Evolutionary conservation across 768 basidiomycete species (phyloP).

Genomic region (Piloderma croceum): DNA sequence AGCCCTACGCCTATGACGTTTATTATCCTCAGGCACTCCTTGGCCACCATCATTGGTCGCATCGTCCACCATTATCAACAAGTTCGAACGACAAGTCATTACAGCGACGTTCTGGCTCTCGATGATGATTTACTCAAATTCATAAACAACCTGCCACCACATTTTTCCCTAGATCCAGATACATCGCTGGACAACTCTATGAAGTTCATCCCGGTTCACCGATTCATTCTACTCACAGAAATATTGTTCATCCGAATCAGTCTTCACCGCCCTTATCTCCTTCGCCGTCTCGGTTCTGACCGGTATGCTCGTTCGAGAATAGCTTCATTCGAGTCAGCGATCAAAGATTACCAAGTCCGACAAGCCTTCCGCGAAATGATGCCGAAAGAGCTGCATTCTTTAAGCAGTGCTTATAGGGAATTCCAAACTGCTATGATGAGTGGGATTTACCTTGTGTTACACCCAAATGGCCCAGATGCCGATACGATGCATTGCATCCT

Average conservation of each 20-base stretch:
- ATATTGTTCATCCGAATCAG: conserved; percentile 81
- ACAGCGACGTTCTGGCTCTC: conserved; percentile 73
- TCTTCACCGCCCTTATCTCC: conserved; percentile 82
- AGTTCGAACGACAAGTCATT: conserved; percentile 70
- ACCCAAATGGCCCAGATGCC: conserved; percentile 67
- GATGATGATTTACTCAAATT: conserved; percentile 83
- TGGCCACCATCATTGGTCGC: conserved; percentile 80
- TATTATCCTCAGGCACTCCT: conserved; percentile 76
- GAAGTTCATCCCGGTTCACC: conserved; percentile 71
- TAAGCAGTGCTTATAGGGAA: conserved; percentile 79
- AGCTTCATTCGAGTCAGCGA: conserved; percentile 89
- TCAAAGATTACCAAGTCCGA: conserved; percentile 79
- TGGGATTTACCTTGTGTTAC: conserved; percentile 78
- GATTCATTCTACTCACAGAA: conserved; percentile 87
- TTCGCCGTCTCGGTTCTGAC: conserved; percentile 61
- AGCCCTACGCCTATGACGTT: conserved; percentile 83
- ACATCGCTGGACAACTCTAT: conserved; percentile 63
- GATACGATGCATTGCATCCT: conserved; percentile 72
- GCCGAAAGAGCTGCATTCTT: conserved; percentile 59
- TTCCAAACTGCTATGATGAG: conserved; percentile 89
- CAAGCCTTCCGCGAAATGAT: conserved; percentile 58
- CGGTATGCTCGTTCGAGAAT: conserved; percentile 74
- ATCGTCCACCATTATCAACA: conserved; percentile 94
- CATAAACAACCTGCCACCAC: conserved; percentile 69
- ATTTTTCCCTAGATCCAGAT: conserved; percentile 73